phyloP scores from a whole-genome alignment of 78 protist species.

The Acrasis kona region DNA sequence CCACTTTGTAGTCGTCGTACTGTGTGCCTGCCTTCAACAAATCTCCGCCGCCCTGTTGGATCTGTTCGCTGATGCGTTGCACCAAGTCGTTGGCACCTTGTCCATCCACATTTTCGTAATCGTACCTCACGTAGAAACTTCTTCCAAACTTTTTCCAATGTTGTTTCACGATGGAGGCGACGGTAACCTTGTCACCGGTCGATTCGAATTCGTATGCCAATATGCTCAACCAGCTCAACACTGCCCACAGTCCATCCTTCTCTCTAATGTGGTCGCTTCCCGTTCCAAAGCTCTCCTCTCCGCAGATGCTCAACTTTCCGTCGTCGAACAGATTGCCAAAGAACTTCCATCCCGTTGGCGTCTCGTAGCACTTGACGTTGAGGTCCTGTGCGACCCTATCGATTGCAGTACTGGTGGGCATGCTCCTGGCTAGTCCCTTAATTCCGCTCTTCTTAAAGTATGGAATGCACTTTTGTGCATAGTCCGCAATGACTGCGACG shows the following conservation, averaged over 20 bases:
- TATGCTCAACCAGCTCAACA: conserved; percentile 71
- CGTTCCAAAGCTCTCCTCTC: conserved; percentile 96
- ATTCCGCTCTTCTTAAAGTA: conserved; percentile 56
- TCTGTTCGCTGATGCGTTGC: background rate
- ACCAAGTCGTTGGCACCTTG: conserved; percentile 50
- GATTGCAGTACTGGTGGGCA: conserved; percentile 88
- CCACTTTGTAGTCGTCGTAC: conserved; percentile 19
- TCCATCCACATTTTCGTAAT: conserved; percentile 74
- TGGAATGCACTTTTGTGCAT: conserved; percentile 61
- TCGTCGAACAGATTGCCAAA: conserved; percentile 95
- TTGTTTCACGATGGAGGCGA: conserved; percentile 41
- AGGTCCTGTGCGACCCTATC: conserved; percentile 42
- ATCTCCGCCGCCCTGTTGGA: background rate
- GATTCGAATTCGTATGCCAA: conserved; percentile 33
- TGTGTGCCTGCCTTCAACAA: conserved; percentile 2
- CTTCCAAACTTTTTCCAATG: conserved; percentile 88
- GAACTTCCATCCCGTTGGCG: conserved; percentile 96
- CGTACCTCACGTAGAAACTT: conserved; percentile 81
- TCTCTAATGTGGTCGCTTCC: conserved; percentile 90
- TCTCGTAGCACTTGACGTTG: conserved; percentile 50
- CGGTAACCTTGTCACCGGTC: conserved; percentile 32
- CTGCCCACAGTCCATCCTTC: conserved; percentile 97
- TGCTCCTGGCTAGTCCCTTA: conserved; percentile 83
- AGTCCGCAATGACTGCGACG: conserved; percentile 86
- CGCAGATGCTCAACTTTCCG: conserved; percentile 60